Evolutionary conservation across 306 rosid species (phyloP), one percentile per base, ranked within the genome.

Genomic region (Fagus crenata): DNA sequence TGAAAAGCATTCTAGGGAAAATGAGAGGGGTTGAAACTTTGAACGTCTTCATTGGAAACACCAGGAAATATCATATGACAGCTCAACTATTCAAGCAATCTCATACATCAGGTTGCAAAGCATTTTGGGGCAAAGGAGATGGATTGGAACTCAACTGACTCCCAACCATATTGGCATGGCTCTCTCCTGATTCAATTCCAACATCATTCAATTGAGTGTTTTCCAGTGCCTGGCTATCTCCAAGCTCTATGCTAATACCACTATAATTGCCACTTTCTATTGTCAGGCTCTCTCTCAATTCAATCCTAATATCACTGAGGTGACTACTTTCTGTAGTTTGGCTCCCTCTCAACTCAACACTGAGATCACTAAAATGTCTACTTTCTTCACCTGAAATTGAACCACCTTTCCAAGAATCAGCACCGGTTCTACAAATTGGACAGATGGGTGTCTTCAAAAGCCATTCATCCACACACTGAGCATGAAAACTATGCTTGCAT

Each of bases 401-500:
- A 56, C 67, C 70, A 22, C 35, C 83, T 59, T 61, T 54, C 31
- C n/a, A 46, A 18, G 71, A 73, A 32, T 40, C 85, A 53, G 85
- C 89, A 43, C 67, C 56, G 7, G 85, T 77, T 67, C 93, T 58
- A 53, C 92, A 91, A 71, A 81, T 85, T 37, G 90, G 96, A 37
- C 96, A 91, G 15, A 85, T 55, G 49, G 91, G 83, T n/a, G 80
- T 78, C 76, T 65, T 72, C 6, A 87, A 59, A 81, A 89, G 93
- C 96, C 93, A 91, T 46, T 35, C 79, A 9, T 89, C 96, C 3
- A 91, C 90, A 70, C 93, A 89, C 0, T 76, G 85, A 1, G 89
- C 86, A 78, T 89, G 93, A 73, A 91, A 89, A 76, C 85, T 86
- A 78, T 91, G 93, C 54, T 80, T 86, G 69, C 92, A 87, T 8